Conservation (phyloP, 805 yeast species). For the Metschnikowia corniflorae region DNA sequence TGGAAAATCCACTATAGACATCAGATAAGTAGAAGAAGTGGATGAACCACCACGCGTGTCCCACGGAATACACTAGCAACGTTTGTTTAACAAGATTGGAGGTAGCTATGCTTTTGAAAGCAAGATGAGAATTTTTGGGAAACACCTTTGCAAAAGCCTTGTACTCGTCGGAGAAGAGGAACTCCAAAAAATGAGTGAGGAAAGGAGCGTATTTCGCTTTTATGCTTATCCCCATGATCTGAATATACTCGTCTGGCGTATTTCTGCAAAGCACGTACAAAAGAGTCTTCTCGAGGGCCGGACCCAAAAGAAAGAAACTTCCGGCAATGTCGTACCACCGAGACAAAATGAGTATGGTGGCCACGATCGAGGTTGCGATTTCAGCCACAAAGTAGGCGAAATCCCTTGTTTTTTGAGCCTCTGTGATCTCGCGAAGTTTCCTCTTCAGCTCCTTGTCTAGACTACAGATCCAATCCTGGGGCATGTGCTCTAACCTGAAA, state of each 20-base stretch:
- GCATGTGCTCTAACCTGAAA: constrained; percentile 21
- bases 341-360: constrained; percentile 12
- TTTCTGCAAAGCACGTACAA: constrained; percentile 47
- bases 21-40: constrained; percentile 17
- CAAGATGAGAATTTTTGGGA: constrained; percentile 3
- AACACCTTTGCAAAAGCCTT: constrained; percentile 3
- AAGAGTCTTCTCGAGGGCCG: constrained; percentile 34
- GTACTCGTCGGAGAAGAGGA: constrained; percentile 14
- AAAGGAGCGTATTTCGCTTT: constrained; percentile 43
- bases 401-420: constrained; percentile 25
- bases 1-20: constrained; percentile 1
- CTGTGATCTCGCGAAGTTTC: constrained; percentile 15
- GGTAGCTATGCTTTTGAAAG: constrained; percentile 5
- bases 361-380: constrained; percentile 24
- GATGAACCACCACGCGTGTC: constrained; percentile 35
- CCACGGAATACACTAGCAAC: constrained; percentile 18
- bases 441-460: constrained; percentile 19
- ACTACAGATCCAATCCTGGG: constrained; percentile 14
- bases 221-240: constrained; percentile 40
- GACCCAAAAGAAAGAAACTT: constrained; percentile 31
- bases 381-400: constrained; percentile 28
- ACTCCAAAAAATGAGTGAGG: constrained; percentile 11
- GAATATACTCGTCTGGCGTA: constrained; percentile 38
- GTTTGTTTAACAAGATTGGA: constrained; percentile 16
- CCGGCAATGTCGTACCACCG: constrained; percentile 16